These are phyloP conservation scores for Morella rubra DNA, from an alignment of 306 rosid genomes.

Conservation along the genomic window DNA sequence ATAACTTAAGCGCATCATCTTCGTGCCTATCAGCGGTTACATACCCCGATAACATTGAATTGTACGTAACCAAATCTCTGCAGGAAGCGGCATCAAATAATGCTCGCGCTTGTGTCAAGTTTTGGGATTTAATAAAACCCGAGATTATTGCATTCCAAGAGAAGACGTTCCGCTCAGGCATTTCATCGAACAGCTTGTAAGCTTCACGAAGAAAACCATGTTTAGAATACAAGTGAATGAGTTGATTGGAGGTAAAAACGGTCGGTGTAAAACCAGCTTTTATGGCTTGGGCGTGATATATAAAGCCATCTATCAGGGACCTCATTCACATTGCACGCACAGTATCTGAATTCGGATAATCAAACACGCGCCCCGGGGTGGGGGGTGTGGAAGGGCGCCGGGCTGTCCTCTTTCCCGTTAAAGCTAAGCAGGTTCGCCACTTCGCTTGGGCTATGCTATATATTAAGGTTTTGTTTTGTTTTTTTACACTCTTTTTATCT, in stretches of 20 bases:
- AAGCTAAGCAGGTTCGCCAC: no score
- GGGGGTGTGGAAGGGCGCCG: no score
- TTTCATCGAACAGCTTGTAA: constrained; percentile 69
- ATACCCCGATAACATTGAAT: constrained; percentile 65
- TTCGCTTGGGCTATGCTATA: no score
- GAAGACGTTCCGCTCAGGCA: constrained; percentile 62
- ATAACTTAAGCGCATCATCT: constrained; percentile 51
- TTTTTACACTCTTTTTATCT: no score
- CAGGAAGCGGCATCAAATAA: constrained; percentile 50
- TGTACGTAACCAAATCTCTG: constrained; percentile 69
- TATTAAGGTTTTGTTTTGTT: no score
- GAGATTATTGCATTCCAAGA: constrained; percentile 72
- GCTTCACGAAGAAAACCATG: constrained; percentile 47
- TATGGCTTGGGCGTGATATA: constrained; percentile 48
- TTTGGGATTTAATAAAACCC: constrained; percentile 51
- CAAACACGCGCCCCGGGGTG: not conserved
- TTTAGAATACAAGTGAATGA: constrained; percentile 44
- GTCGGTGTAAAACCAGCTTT: constrained; percentile 47
- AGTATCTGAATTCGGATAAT: not conserved
- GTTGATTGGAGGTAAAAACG: constrained; percentile 60
- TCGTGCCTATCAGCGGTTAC: constrained; percentile 46
- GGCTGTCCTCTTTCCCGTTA: no score
- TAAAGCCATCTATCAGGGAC: constrained; percentile 41
- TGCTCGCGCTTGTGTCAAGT: constrained; percentile 51
- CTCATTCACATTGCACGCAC: constrained; percentile 34